Evolutionary conservation across 2,329 filamentous ascomycete genomes (phyloP).

Genomic region (Verticillium albo-atrum): DNA sequence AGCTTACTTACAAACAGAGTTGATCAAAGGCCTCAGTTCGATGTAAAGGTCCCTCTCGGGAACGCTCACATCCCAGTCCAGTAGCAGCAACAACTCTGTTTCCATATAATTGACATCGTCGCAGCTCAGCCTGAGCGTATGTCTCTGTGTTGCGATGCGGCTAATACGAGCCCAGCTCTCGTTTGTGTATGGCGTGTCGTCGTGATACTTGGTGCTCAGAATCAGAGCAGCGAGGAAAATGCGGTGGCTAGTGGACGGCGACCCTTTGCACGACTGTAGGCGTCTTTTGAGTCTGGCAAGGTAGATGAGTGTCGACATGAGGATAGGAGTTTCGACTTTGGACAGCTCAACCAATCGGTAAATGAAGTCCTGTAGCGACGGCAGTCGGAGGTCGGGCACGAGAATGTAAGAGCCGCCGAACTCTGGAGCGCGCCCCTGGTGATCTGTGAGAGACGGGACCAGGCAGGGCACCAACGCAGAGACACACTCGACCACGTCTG

Average conservation of each 20-base stretch:
- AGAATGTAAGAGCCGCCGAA: background rate
- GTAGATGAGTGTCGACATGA: background rate
- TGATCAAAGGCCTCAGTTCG: background rate
- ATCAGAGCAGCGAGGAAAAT: background rate
- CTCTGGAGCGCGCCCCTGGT: background rate
- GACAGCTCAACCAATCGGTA: background rate
- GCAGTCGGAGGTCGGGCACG: background rate
- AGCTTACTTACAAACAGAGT: background rate
- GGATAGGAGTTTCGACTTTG: background rate
- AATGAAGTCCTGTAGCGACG: background rate
- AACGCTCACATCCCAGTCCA: background rate
- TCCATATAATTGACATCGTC: background rate
- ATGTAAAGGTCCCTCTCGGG: background rate
- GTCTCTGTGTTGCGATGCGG: background rate
- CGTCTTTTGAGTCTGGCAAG: background rate
- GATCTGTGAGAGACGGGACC: background rate
- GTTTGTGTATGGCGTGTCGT: background rate
- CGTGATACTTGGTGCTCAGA: background rate
- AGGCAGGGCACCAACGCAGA: background rate
- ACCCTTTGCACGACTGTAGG: background rate
- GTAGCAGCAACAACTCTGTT: background rate
- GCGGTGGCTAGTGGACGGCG: background rate
- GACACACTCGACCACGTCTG: background rate
- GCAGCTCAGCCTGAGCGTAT: background rate
- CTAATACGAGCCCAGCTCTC: background rate